Evolutionary conservation across 345 rosid genomes (phyloP), one percentile per base, ranked within the genome.

Genomic region (Boechera stricta): DNA sequence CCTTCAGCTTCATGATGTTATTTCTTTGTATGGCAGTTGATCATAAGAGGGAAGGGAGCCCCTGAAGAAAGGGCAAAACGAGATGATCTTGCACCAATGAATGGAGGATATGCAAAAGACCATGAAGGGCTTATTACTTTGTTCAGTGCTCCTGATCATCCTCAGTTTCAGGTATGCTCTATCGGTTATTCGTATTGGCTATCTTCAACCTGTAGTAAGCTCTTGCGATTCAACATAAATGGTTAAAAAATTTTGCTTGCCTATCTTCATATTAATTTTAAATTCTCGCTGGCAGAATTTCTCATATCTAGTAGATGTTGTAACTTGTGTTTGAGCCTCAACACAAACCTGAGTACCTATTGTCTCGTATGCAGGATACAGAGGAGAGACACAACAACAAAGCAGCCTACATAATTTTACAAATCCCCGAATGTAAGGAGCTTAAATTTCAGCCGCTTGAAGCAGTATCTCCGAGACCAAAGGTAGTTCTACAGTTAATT

Each of bases 101-200:
- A 32, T 56, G 82, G 64, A 47, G 82, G 82, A 10, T 68, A 69
- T 69, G 76, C 76, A 63, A 64, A 74, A 69, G 82, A 79, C 74
- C 82, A 79, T 64, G 76, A 69, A 74, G 82, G 82, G n/a, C 79
- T 79, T 38, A 56, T 79, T 55, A 79, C 82, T 13, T 74, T 79
- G 79, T 74, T 74, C 72, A 79, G 82, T 69, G 79, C 82, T 63
- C 79, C 82, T 74, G 82, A 79, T 62, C 61, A 79, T 70, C 82
- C 75, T 56, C 82, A 79, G 74, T 79, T 75, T 69, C 82, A 79
- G 82, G 82, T 79, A 74, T 45, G 59, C 38, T 45, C 55, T 64
- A 9, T 32, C 28, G 5, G 32, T 60, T 58, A 10, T 67, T 41
- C 1, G 7, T 31, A 65, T 60, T 6, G 15, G 52, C 26, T 45